These are phyloP conservation scores for Leptodermis oblonga DNA, from an alignment of 257 asterid genomes.

Conservation along the genomic window DNA sequence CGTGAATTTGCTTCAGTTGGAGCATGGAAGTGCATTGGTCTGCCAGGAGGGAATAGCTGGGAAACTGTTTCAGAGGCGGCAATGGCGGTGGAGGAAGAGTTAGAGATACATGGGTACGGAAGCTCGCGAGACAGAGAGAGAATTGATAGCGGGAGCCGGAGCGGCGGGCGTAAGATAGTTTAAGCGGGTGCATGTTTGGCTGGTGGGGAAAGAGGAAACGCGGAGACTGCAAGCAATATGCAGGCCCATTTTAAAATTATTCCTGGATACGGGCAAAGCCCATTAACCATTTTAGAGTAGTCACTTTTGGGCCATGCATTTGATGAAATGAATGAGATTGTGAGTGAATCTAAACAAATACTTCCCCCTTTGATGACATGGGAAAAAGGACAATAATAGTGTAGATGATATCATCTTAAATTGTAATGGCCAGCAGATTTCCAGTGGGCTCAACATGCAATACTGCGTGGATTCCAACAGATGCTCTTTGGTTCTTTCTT, in stretches of 20 bases:
- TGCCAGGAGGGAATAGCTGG: conserved; percentile 40
- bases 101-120: conserved; percentile 22
- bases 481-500: no score
- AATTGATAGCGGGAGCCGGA: background rate
- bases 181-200: conserved; percentile 30
- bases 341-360: no score
- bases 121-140: conserved; percentile 19
- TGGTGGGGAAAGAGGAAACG: background rate
- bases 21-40: conserved; percentile 55
- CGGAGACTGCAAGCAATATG: background rate
- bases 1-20: conserved; percentile 74
- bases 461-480: background rate
- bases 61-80: conserved; percentile 13
- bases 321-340: no score
- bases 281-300: background rate
- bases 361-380: no score
- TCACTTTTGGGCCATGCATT: background rate
- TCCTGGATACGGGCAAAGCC: background rate
- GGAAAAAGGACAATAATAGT: no score
- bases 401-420: no score
- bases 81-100: conserved; percentile 20
- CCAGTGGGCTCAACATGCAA: no score
- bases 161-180: conserved; percentile 3
- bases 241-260: background rate
- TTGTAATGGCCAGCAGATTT: no score